Conservation (phyloP, 2,329 filamentous ascomycete genomes). For the Diaporthe caulivora region DNA sequence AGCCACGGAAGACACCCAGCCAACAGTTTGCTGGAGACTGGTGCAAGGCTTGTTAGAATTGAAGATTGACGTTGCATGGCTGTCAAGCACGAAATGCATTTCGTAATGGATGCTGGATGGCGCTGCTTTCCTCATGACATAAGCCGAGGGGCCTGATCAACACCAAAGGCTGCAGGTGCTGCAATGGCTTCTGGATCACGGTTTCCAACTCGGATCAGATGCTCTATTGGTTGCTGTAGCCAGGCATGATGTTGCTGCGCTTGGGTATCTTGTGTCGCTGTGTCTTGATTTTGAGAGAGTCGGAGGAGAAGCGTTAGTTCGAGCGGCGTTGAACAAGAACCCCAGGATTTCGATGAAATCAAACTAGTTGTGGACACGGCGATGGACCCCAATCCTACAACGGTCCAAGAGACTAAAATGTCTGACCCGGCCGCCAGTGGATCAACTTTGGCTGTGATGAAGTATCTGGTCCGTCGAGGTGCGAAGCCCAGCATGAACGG, state of each 20-base stretch:
- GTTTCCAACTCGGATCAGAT: background rate
- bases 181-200: background rate
- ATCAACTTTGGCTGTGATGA: background rate
- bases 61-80: background rate
- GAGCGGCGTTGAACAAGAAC: background rate
- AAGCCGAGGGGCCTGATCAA: too few species aligned
- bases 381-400: background rate
- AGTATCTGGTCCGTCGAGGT: background rate
- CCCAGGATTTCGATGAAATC: background rate
- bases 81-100: background rate
- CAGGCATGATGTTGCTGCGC: rapidly evolving
- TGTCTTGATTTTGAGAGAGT: background rate
- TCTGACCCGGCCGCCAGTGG: background rate
- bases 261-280: background rate
- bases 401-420: background rate
- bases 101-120: background rate
- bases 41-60: background rate
- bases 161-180: background rate
- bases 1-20: too few species aligned
- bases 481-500: too few species aligned
- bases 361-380: background rate
- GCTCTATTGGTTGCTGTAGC: background rate
- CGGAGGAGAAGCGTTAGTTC: background rate
- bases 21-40: too few species aligned
- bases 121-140: background rate